These are phyloP conservation scores for Trichosanthes truncata DNA, from an alignment of 306 rosid species.

Conservation along the genomic window DNA sequence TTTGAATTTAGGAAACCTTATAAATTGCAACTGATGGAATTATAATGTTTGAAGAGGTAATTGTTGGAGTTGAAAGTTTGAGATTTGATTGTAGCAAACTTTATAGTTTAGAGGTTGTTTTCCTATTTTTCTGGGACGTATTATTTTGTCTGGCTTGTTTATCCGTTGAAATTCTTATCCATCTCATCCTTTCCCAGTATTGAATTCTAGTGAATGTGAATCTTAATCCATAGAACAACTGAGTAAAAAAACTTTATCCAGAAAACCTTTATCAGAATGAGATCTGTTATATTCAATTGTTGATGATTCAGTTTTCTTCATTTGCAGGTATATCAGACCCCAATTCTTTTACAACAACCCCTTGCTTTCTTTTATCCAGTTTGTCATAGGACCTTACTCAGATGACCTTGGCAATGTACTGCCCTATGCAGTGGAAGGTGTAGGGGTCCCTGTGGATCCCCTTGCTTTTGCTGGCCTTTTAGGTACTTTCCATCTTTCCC, in stretches of 20 bases:
- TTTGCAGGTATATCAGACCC: constrained; percentile 86
- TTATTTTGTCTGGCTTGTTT: no score
- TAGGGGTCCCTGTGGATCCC: constrained; percentile 96
- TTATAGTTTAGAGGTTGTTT: not conserved
- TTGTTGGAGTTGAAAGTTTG: no score
- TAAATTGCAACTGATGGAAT: no score
- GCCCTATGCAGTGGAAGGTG: constrained; percentile 95
- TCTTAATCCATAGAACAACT: not conserved
- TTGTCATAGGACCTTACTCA: constrained; percentile 76
- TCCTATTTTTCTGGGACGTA: not conserved
- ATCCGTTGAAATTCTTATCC: not conserved
- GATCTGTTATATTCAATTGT: not conserved
- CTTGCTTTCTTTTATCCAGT: constrained; percentile 72
- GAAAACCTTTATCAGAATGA: not conserved
- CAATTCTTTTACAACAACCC: constrained; percentile 89
- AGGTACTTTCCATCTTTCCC: constrained; percentile 33
- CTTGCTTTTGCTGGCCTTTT: constrained; percentile 94
- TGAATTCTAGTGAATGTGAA: not conserved
- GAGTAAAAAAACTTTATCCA: not conserved
- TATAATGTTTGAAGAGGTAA: no score
- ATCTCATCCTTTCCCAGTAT: not conserved
- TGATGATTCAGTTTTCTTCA: not conserved
- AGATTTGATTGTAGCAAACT: no score
- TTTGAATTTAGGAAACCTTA: not conserved
- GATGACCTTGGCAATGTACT: constrained; percentile 95